These are phyloP conservation scores for Backusella mclennaniae DNA, from an alignment of 192 early-diverging fungal genomes.

Conservation along the genomic window DNA sequence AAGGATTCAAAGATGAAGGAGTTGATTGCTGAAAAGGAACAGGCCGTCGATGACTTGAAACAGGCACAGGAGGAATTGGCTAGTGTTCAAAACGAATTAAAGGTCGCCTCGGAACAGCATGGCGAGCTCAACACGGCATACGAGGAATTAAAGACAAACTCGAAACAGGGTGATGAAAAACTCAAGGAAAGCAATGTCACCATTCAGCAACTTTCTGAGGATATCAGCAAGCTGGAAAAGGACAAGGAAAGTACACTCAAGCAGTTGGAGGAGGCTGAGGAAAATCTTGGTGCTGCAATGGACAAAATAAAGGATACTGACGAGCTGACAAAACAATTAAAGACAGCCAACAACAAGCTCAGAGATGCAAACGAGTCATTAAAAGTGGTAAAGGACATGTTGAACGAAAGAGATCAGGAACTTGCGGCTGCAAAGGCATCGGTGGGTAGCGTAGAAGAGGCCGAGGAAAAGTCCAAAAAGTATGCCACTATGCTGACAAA, in stretches of 20 bases:
- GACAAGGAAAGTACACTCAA: neutral
- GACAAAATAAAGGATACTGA: conserved; percentile 24
- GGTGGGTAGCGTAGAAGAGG: conserved; percentile 19
- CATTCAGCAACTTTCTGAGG: neutral
- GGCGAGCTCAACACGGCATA: neutral
- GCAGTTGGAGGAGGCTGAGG: conserved; percentile 14
- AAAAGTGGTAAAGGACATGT: conserved; percentile 42
- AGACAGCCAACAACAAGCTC: conserved; percentile 28
- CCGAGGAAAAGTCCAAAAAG: conserved; percentile 50
- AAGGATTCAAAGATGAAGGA: neutral
- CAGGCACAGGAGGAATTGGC: neutral
- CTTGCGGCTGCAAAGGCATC: conserved; percentile 16
- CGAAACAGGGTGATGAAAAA: neutral
- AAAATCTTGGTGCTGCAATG: conserved; percentile 40
- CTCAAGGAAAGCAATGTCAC: neutral
- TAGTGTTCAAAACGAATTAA: neutral
- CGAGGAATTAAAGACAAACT: neutral
- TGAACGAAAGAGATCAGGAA: conserved; percentile 47
- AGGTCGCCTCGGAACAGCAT: neutral
- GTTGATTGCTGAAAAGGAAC: neutral
- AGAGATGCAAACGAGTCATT: conserved; percentile 48
- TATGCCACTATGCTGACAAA: conserved; percentile 41
- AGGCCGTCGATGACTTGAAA: neutral
- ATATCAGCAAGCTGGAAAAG: neutral
- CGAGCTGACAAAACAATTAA: conserved; percentile 11